Conservation (phyloP, 257 asterid species). For the Solanum appendiculatum region DNA sequence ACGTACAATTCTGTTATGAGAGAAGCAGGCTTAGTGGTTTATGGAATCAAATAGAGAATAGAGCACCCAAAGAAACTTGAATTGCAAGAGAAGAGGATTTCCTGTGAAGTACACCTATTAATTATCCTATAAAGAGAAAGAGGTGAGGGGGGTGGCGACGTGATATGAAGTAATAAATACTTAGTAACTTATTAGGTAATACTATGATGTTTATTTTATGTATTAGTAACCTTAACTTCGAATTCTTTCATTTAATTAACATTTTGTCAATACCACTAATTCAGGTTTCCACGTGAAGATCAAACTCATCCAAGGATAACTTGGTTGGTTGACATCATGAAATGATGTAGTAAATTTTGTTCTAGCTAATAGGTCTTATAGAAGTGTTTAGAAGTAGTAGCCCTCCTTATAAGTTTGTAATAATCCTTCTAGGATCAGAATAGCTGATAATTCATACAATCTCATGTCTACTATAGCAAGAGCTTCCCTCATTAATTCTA, state of each 20-base stretch:
- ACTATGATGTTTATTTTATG: background rate
- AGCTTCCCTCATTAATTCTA: background rate
- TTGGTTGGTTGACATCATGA: background rate
- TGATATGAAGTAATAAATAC: background rate
- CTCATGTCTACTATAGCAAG: background rate
- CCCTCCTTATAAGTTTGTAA: background rate
- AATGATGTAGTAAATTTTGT: background rate
- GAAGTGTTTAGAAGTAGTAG: background rate
- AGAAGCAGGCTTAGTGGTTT: background rate
- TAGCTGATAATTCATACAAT: background rate
- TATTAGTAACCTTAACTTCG: background rate
- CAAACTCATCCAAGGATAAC: background rate
- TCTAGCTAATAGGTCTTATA: background rate
- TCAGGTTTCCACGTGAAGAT: background rate
- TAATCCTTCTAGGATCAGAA: background rate
- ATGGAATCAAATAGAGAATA: background rate
- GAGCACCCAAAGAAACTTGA: background rate
- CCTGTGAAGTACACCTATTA: background rate
- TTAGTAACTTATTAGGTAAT: background rate
- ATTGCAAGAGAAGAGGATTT: background rate
- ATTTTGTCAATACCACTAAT: background rate
- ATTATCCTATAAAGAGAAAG: background rate
- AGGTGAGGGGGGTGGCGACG: background rate
- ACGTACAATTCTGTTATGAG: background rate
- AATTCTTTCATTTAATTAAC: background rate